Conservation (phyloP, 2,329 filamentous ascomycete genomes). For the Verticillium dahliae region DNA sequence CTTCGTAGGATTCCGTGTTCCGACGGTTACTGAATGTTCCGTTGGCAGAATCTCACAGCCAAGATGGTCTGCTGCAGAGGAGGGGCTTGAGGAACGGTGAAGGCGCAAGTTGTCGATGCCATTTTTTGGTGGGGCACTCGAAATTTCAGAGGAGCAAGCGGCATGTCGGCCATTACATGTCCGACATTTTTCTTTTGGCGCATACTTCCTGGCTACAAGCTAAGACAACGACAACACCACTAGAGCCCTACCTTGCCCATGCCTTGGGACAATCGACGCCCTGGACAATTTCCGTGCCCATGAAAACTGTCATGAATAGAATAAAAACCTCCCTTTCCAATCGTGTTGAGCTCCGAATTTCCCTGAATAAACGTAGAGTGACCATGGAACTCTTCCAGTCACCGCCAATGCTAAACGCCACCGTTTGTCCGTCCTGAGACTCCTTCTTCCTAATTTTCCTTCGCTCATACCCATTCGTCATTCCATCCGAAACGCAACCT, state of each 20-base stretch:
- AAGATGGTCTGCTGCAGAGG: not conserved
- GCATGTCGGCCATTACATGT: not conserved
- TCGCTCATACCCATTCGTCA: not conserved
- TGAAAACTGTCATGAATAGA: not conserved
- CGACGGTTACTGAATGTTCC: no score
- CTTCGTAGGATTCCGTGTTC: no score
- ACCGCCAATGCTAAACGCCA: not conserved
- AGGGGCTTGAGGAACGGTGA: not conserved
- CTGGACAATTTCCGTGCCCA: not conserved
- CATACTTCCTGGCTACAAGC: no score
- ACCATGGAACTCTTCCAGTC: not conserved
- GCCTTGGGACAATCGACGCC: not conserved
- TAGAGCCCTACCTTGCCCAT: not conserved
- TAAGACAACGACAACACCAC: not conserved
- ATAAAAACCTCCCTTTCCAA: not conserved
- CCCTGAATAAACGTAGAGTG: not conserved
- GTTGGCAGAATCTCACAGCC: not conserved
- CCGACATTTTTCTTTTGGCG: not conserved
- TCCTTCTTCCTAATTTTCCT: not conserved
- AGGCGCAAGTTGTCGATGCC: not conserved
- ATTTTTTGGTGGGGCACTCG: slow-evolving; percentile 1
- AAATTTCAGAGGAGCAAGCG: not conserved
- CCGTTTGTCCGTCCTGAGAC: not conserved
- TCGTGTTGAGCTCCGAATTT: not conserved
- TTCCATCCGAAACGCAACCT: not conserved